These are phyloP conservation scores for Aspergillus luchuensis DNA, from an alignment of 2,329 filamentous ascomycete genomes.

Conservation along the genomic window DNA sequence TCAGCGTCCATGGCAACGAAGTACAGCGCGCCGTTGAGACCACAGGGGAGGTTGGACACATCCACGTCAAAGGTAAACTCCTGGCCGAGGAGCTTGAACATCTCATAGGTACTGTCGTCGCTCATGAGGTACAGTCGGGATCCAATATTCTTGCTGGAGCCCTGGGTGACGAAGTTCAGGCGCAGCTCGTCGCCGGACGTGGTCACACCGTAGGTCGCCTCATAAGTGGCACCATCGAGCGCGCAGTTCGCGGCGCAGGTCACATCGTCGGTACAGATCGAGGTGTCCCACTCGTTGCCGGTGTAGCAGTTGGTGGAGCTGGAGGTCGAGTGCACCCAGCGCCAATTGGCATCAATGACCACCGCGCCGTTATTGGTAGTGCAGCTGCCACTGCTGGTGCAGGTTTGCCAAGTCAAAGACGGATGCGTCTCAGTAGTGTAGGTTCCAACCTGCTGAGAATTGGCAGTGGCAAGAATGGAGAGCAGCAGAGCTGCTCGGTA, in stretches of 20 bases:
- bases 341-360: slow-evolving; percentile 60
- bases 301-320: slow-evolving; percentile 61
- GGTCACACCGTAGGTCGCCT: slow-evolving; percentile 54
- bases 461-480: slow-evolving; percentile 15
- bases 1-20: slow-evolving; percentile 63
- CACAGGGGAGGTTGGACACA: slow-evolving; percentile 67
- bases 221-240: slow-evolving; percentile 59
- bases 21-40: slow-evolving; percentile 72
- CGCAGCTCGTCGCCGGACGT: slow-evolving; percentile 53
- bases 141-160: slow-evolving; percentile 40
- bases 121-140: slow-evolving; percentile 67
- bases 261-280: slow-evolving; percentile 51
- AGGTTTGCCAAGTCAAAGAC: slow-evolving; percentile 53
- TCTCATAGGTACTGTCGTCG: slow-evolving; percentile 63
- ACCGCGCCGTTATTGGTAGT: slow-evolving; percentile 53
- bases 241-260: slow-evolving; percentile 60
- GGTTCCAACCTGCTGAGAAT: slow-evolving; percentile 28
- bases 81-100: slow-evolving; percentile 65
- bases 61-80: slow-evolving; percentile 75
- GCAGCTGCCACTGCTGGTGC: slow-evolving; percentile 54
- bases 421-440: slow-evolving; percentile 46
- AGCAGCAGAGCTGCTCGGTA: slow-evolving; percentile 22
- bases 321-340: slow-evolving; percentile 55
- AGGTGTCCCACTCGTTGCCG: slow-evolving; percentile 54
- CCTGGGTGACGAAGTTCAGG: slow-evolving; percentile 51